Evolutionary conservation across 2,329 filamentous ascomycete species (phyloP).

Genomic region (Cladorrhinum sp.): DNA sequence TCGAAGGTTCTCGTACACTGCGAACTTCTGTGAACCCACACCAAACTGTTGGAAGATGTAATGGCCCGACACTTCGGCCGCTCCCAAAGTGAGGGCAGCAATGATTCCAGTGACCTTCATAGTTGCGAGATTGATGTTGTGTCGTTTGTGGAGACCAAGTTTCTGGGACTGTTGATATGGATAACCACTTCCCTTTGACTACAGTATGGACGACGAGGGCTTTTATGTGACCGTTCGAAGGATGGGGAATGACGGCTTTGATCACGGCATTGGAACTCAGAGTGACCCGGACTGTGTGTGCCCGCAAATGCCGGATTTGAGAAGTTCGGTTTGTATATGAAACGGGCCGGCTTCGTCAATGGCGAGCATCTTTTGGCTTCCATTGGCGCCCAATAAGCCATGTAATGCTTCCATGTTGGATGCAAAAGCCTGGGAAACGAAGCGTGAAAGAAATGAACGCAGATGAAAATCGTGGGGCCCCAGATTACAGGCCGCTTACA

Average conservation of each 20-base stretch:
- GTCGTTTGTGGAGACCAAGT: not conserved
- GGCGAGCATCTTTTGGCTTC: slow-evolving; percentile 9
- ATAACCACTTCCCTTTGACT: not conserved
- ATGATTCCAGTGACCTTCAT: slow-evolving; percentile 34
- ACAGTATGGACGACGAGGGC: not conserved
- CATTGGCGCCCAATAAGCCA: slow-evolving; percentile 1
- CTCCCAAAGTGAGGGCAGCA: slow-evolving; percentile 33
- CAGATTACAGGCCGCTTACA: slow-evolving; percentile 26
- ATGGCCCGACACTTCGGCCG: slow-evolving; percentile 36
- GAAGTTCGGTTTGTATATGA: slow-evolving; percentile 20
- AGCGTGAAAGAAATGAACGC: not conserved
- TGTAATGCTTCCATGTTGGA: slow-evolving; percentile 2
- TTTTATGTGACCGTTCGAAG: not conserved
- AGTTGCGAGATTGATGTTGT: not conserved
- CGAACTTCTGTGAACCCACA: slow-evolving; percentile 33
- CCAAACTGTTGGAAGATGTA: slow-evolving; percentile 43
- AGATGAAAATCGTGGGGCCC: slow-evolving; percentile 20
- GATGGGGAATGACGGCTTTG: slow-evolving; percentile 1
- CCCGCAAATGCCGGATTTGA: slow-evolving; percentile 23
- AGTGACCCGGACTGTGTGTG: slow-evolving; percentile 10
- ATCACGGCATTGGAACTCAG: not conserved
- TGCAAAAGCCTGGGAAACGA: slow-evolving; percentile 10
- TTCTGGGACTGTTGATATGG: not conserved
- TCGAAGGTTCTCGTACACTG: slow-evolving; percentile 41
- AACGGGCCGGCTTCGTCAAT: slow-evolving; percentile 20